Evolutionary conservation across 2,329 filamentous ascomycete genomes (phyloP).

Genomic region (Colletotrichum sp.): DNA sequence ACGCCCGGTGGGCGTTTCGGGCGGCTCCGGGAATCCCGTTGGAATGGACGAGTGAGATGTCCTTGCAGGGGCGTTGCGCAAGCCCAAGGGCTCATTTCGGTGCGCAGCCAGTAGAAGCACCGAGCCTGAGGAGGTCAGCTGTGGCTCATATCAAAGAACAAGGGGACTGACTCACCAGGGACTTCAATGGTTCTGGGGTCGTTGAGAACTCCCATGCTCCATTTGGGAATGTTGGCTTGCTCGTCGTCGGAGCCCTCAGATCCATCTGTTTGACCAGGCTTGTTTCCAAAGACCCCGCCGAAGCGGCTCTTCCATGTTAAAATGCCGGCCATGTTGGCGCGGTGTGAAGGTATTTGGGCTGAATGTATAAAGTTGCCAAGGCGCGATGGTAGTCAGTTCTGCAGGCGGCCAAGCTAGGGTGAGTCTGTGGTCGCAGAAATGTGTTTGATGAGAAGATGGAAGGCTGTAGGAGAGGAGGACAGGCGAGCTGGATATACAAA

Average conservation of each 20-base stretch:
- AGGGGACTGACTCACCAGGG: constrained; percentile 80
- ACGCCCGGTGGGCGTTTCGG: constrained; percentile 19
- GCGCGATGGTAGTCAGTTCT: not conserved
- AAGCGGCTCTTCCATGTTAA: constrained; percentile 14
- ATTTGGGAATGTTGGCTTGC: constrained; percentile 41
- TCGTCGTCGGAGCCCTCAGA: not conserved
- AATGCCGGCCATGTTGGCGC: not conserved
- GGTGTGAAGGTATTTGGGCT: not conserved
- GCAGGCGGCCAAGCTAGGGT: not conserved
- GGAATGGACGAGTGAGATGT: constrained; percentile 65
- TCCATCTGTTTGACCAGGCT: not conserved
- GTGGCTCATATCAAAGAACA: no score
- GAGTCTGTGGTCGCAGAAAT: not conserved
- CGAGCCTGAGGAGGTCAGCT: constrained; percentile 53
- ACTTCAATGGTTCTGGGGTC: constrained; percentile 84
- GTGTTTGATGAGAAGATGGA: not conserved
- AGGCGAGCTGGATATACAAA: not conserved
- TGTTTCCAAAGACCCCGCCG: constrained; percentile 17
- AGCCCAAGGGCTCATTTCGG: constrained; percentile 63
- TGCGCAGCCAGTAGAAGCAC: constrained; percentile 61
- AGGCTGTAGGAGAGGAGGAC: not conserved
- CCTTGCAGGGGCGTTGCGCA: constrained; percentile 61
- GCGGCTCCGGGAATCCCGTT: constrained; percentile 37
- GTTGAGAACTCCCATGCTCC: constrained; percentile 82
- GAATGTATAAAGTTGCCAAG: not conserved